Base-by-base conservation (phyloP, 495 filamentous ascomycete species). In the Xylaria cubensis region DNA sequence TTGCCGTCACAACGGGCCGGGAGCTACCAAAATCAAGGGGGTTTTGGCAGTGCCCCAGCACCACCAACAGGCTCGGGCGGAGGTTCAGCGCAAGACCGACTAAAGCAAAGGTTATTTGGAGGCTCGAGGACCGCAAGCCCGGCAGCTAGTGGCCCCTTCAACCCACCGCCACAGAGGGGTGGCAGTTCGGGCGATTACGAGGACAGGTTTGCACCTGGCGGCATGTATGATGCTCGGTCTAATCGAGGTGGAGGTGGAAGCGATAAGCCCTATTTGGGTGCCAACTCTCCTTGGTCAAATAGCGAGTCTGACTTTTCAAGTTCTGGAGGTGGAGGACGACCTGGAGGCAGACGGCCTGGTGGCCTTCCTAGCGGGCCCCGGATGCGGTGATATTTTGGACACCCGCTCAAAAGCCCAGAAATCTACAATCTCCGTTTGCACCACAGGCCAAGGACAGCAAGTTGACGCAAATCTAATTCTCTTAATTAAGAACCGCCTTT, bases 1-100 rank as follows among this genome's bases (percentile, higher is more conserved):
- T 75, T 92, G 71, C 91, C 90, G 8, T 92, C 90, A 72, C 92
- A 94, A 80, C 82, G 91, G 21, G 86, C 86, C 3, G 92, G 91
- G 6, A 94, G 92, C 71, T 92, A 93, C 76, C 92, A 95, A 82
- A 82, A 69, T 74, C 73, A 75, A 73, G 75, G 70, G 75, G 81
- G 68, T 24, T 75, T 72, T 53, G 77, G 79, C 61, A 76, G 76
- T 66, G 79, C 77, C 67, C 73, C 81, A 76, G 76, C 82, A 73
- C 77, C 81, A 72, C 56, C 69, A 64, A 76, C 81, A 61, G 51
- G 78, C 65, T 71, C 77, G 61, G 42, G 69, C 41, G 73, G 75
- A 48, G 72, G 80, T 53, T 83, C 82, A 24, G 84, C 85, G 36
- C 85, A 86, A 75, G 80, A 89, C 56, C 77, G 82, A 69, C 74